Evolutionary conservation across 1,284 basidiomycete species (phyloP).

Genomic region (Trametes polyzona): DNA sequence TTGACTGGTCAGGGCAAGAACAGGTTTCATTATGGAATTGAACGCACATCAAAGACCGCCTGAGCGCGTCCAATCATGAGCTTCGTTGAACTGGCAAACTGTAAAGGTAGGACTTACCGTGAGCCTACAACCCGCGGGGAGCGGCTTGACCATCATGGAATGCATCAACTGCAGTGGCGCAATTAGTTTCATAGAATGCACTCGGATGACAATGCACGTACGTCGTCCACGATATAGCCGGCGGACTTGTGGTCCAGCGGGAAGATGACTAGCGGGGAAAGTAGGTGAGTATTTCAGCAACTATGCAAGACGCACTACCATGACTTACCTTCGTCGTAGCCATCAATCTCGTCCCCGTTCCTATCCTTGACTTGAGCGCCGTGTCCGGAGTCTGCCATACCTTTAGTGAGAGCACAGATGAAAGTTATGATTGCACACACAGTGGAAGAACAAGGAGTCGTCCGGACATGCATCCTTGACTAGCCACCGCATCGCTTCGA

Average conservation of each 20-base stretch:
- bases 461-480: constrained; percentile 73
- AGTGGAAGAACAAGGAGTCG: constrained; percentile 90
- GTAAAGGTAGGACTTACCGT: constrained; percentile 53
- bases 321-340: constrained; percentile 61
- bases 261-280: constrained; percentile 44
- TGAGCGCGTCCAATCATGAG: constrained; percentile 33
- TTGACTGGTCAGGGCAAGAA: constrained; percentile 11
- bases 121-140: constrained; percentile 67
- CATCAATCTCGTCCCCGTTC: constrained; percentile 70
- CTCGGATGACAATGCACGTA: constrained; percentile 39
- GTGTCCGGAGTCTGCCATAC: constrained; percentile 77
- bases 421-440: no score
- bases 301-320: background rate
- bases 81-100: background rate
- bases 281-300: background rate
- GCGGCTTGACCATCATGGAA: constrained; percentile 58
- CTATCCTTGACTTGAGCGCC: constrained; percentile 78
- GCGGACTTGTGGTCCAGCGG: constrained; percentile 75
- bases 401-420: no score
- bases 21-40: background rate
- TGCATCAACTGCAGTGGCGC: constrained; percentile 53
- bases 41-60: constrained; percentile 72
- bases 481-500: constrained; percentile 89
- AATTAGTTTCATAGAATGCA: background rate
- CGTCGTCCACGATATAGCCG: constrained; percentile 80